Base-by-base conservation (phyloP, 202 grass and related monocot genomes). In the Bolboschoenoplectus hybrid region DNA sequence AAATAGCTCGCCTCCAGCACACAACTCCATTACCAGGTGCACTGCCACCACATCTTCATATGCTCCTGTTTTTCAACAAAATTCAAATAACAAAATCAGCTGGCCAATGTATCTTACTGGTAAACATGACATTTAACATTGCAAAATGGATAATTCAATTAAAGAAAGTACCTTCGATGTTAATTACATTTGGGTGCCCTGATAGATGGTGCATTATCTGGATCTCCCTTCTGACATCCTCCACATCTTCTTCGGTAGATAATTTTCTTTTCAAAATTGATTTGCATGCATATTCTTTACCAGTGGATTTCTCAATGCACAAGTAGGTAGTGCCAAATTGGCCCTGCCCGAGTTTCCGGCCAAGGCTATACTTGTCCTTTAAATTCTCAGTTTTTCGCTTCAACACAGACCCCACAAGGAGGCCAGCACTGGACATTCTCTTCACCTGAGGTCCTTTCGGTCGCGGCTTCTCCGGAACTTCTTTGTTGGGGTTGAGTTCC, bases 141-240 rank as follows among this genome's bases (percentile, higher is more conserved):
- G 50, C 5, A 72, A 77, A 77, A 77, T 38, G 20, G 5, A 56
- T 40, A 40, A 36, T 58, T 58, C 45, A 6, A 76, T 55, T 53
- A 49, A 17, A 17, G 12, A 49, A 17, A 17, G 12, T 41, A 80
- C 75, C 75, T 1, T 55, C 32, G 86, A 99, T 96, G 73, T 90
- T 92, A 75, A 99, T 94, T 40, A 99, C 93, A 80, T 89, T 96
- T 20, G 97, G 89, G 67, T 99, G 97, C 0, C 90, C 97, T 0
- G 92, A 85, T 13, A 99, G 81, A 84, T 99, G 97, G 83, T 99
- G 86, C 97, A 99, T 99, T 89, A 99, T 99, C 92, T 94, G 97
- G 86, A 97, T 99, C 90, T 99, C 97, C 36, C 93, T 89, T 35
- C 92, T 88, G 17, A 99, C 97, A 83, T 99, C 97, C 90, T 99